These are phyloP conservation scores for Phytopythium helicoides DNA, from an alignment of 352 stramenopile genomes.

Conservation along the genomic window DNA sequence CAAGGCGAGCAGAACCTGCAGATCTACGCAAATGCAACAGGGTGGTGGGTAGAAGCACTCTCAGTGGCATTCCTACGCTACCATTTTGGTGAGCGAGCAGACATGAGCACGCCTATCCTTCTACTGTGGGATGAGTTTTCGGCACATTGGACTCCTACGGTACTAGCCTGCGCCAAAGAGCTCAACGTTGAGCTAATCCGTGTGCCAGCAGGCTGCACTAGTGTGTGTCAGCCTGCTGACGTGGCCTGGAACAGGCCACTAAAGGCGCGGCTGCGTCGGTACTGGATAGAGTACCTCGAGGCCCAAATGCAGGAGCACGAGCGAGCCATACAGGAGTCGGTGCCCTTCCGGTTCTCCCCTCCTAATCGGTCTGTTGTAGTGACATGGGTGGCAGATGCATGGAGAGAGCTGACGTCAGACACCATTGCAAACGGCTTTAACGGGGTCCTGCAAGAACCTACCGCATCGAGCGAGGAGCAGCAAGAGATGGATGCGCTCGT, in stretches of 20 bases:
- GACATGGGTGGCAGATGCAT: no score
- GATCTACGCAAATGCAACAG: constrained; percentile 19
- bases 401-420: no score
- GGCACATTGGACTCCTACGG: constrained; percentile 6
- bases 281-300: constrained; percentile 12
- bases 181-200: constrained; percentile 8
- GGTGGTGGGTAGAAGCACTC: constrained; percentile 23
- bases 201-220: constrained; percentile 14
- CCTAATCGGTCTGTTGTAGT: no score
- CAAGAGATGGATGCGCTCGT: no score
- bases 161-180: not conserved
- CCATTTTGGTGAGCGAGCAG: constrained; percentile 17
- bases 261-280: constrained; percentile 11
- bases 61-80: constrained; percentile 18
- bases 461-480: no score
- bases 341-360: no score
- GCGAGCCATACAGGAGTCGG: no score
- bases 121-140: constrained; percentile 24
- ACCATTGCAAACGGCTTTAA: no score
- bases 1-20: not conserved
- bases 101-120: constrained; percentile 13
- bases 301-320: constrained; percentile 1
- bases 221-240: constrained; percentile 21
- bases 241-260: constrained; percentile 22
- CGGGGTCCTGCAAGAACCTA: no score